These are phyloP conservation scores for Paraphoma sp. DNA, from an alignment of 2,329 filamentous ascomycete species.

Conservation along the genomic window DNA sequence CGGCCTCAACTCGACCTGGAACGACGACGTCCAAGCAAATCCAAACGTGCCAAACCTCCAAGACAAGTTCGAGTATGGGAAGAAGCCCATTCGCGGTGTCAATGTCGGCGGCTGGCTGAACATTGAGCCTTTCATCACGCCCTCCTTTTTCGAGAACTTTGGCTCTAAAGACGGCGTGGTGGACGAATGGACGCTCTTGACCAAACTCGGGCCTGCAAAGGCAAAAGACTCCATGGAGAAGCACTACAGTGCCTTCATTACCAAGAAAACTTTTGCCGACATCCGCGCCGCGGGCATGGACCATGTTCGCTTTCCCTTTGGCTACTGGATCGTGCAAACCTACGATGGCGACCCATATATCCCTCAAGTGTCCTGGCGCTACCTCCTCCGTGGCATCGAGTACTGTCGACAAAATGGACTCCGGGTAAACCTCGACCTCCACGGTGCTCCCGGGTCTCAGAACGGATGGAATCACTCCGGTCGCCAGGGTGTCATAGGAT, in stretches of 20 bases:
- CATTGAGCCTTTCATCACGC: conserved; percentile 93
- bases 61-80: conserved; percentile 78
- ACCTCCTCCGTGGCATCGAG: conserved; percentile 90
- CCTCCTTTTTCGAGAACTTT: conserved; percentile 82
- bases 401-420: conserved; percentile 92
- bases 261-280: conserved; percentile 80
- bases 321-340: conserved; percentile 90
- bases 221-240: conserved; percentile 76
- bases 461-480: conserved; percentile 99
- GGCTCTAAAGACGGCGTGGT: conserved; percentile 68
- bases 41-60: conserved; percentile 79
- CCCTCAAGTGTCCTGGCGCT: conserved; percentile 86
- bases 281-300: conserved; percentile 90
- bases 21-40: conserved; percentile 82
- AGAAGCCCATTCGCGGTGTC: conserved; percentile 82
- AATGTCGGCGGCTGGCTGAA: conserved; percentile 95
- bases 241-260: conserved; percentile 91
- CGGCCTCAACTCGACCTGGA: conserved; percentile 84
- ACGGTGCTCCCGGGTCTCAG: conserved; percentile 89
- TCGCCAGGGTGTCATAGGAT: conserved; percentile 77
- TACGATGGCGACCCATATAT: conserved; percentile 90
- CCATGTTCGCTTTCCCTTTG: conserved; percentile 94
- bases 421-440: conserved; percentile 89
- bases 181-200: conserved; percentile 84
- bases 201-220: conserved; percentile 70